Evolutionary conservation across 805 yeast genomes (phyloP).

Genomic region (Ogataea naganishii): DNA sequence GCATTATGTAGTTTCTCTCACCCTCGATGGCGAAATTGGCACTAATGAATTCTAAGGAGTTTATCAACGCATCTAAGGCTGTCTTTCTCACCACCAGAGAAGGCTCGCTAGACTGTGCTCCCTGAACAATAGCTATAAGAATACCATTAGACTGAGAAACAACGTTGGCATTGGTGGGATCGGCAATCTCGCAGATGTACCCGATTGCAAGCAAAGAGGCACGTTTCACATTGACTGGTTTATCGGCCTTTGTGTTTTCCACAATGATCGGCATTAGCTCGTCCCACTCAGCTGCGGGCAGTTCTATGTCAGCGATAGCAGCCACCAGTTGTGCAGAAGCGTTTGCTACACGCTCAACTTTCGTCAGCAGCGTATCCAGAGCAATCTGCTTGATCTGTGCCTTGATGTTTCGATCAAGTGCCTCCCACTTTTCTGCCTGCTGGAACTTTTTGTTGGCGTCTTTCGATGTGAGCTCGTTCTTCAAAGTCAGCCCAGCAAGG

Average conservation of each 20-base stretch:
- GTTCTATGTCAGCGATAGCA: constrained; percentile 92
- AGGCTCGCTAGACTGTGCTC: constrained; percentile 80
- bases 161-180: constrained; percentile 69
- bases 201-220: constrained; percentile 88
- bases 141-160: constrained; percentile 85
- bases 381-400: constrained; percentile 58
- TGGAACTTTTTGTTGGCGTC: constrained; percentile 49
- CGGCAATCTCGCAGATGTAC: constrained; percentile 91
- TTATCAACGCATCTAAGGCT: constrained; percentile 86
- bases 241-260: constrained; percentile 73
- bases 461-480: constrained; percentile 83
- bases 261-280: constrained; percentile 78
- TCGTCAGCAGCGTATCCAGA: constrained; percentile 52
- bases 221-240: constrained; percentile 73
- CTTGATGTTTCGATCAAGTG: constrained; percentile 46
- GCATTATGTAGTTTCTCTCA: constrained; percentile 96
- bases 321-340: constrained; percentile 92
- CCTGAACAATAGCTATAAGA: constrained; percentile 92
- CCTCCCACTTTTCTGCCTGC: constrained; percentile 69
- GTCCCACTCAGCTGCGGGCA: constrained; percentile 84
- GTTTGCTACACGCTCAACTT: constrained; percentile 72
- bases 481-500: constrained; percentile 81
- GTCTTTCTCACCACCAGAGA: constrained; percentile 71
- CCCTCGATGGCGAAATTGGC: constrained; percentile 87
- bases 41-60: constrained; percentile 83